Evolutionary conservation across 2,329 filamentous ascomycete genomes (phyloP).

Genomic region (Xylogone sp.): DNA sequence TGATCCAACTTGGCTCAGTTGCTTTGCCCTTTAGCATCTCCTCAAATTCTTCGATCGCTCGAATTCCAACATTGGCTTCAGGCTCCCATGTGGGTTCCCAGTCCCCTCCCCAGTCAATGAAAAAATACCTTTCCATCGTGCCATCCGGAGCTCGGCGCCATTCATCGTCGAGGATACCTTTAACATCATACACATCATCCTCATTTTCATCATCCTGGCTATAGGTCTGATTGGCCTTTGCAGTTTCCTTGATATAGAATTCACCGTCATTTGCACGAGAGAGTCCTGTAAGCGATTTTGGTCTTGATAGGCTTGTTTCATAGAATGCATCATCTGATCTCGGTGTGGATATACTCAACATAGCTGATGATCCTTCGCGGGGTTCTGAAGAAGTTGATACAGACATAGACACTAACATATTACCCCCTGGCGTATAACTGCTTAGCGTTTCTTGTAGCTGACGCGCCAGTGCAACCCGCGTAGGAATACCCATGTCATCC

Average conservation of each 20-base stretch:
- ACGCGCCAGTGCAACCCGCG: conserved; percentile 10
- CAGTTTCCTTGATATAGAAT: not conserved
- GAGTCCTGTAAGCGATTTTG: not conserved
- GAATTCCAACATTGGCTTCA: conserved; percentile 14
- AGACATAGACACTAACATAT: not conserved
- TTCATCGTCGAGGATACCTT: conserved; percentile 17
- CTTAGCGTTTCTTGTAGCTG: conserved; percentile 12
- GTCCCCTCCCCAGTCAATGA: conserved; percentile 24
- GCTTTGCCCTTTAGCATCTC: not conserved
- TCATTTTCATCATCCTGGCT: not conserved
- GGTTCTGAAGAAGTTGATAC: not conserved
- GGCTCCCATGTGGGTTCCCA: conserved; percentile 23
- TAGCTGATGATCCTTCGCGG: not conserved
- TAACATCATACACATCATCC: conserved; percentile 15
- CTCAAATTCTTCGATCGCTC: conserved; percentile 1
- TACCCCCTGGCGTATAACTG: not conserved
- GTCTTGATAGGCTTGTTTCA: not conserved
- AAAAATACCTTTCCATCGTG: conserved; percentile 13
- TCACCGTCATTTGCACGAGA: not conserved
- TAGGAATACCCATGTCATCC: too few relatives aligned
- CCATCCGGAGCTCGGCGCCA: conserved; percentile 7
- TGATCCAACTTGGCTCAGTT: not conserved
- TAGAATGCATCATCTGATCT: not conserved
- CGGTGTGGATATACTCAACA: not conserved
- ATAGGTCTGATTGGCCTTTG: not conserved